These are phyloP conservation scores for Akanthomyces lecanii DNA, from an alignment of 2,329 filamentous ascomycete species.

Conservation along the genomic window DNA sequence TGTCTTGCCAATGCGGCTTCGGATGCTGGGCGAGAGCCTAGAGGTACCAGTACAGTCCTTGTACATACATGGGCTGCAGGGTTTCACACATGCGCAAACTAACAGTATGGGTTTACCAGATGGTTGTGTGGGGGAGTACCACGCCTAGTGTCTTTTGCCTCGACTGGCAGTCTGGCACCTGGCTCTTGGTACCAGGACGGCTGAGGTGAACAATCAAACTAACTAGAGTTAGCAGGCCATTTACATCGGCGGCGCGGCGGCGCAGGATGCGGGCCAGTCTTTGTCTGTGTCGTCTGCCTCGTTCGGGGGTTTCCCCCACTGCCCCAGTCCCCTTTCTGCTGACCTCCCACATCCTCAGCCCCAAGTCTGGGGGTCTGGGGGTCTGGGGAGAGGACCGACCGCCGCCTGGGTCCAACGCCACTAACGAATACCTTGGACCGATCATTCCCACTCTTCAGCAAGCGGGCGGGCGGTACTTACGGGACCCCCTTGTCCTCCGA, in stretches of 20 bases:
- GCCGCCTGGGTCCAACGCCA: neutral
- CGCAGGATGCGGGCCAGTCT: conserved; percentile 8
- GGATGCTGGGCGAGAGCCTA: conserved; percentile 7
- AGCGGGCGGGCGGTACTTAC: neutral
- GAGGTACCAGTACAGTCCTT: neutral
- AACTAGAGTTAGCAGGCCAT: neutral
- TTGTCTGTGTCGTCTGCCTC: neutral
- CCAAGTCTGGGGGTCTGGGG: neutral
- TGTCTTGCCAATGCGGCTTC: conserved; percentile 13
- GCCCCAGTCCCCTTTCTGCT: neutral
- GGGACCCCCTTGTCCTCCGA: neutral
- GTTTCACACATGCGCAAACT: neutral
- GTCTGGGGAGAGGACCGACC: neutral
- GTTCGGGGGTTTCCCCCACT: neutral
- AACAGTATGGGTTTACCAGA: conserved; percentile 5
- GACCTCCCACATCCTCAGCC: conserved; percentile 1
- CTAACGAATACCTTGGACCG: neutral
- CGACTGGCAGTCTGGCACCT: neutral
- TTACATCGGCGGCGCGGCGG: neutral
- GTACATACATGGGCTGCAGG: conserved; percentile 1
- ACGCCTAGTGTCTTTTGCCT: conserved; percentile 10
- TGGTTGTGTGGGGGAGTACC: conserved; percentile 13
- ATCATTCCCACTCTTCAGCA: conserved; percentile 5
- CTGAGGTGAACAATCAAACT: neutral
- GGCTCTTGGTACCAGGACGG: neutral